Base-by-base conservation (phyloP, 176 grass and related monocot species). In the Aegilops tauschii region DNA sequence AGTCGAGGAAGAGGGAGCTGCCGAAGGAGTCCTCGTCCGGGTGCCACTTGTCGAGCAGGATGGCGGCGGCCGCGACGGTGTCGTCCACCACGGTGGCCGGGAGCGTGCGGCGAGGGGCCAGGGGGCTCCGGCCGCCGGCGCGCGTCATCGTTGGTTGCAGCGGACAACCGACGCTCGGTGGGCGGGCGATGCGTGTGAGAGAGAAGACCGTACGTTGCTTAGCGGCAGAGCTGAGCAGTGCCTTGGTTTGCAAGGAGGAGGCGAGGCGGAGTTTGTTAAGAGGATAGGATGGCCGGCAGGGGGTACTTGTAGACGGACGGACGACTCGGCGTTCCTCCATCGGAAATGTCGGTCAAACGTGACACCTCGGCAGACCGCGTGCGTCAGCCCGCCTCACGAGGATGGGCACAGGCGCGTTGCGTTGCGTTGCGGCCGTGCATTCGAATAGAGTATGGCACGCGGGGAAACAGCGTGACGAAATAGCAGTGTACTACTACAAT, bases 31-130 rank as follows among this genome's bases (percentile, higher is more conserved):
- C 30, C 8, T 91, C n/a, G 3, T 76, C 80, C 0, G 95, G 85
- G 29, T 94, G 80, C 92, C 95, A 97, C 23, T 29, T 87, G 1
- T 63, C 3, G n/a, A 95, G 81, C 37, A 93, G 25, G n/a, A 73
- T 45, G 27, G 87, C 87, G 5, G 93, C 87, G 8, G 85, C 70
- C 5, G 88, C 82, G 6, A 97, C 81, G 31, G 29, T 85, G 20
- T 92, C 90, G 31, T 90, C 85, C 50, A 97, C 86, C 21, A 90
- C 21, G 5, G 78, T 66, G 77, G 69, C 31, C 17, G 92, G 84
- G 37, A 92, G 86, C 12, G 85, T 90, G 73, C 28, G 77, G 9
- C 87, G 77, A 13, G 58, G 78, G 1, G 37, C 9, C 61, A 65
- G 20, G 37, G 78, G 61, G 78, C 78, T 47, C 25, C 78, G 78